Percentiles rank a stretch among this genome's conserved stretches.
Conservation (phyloP, 2,329 filamentous ascomycete species). For the Scedosporium minutisporum region DNA sequence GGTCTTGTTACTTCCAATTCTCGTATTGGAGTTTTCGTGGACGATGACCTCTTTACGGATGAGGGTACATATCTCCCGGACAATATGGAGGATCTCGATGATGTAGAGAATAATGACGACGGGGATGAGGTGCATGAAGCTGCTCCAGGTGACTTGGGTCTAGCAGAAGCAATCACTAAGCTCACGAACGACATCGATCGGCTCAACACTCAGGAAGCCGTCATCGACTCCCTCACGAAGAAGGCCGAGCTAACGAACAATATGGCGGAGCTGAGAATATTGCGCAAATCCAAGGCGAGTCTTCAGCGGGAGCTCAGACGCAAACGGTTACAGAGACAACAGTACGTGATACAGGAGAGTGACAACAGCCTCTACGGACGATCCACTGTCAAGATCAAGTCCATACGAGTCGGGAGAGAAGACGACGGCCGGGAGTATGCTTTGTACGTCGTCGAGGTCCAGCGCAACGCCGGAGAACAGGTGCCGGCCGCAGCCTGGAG, state of each 20-base stretch:
- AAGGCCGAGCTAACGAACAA: constrained; percentile 98
- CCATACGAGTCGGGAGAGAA: constrained; percentile 84
- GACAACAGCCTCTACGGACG: constrained; percentile 95
- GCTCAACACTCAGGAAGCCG: constrained; percentile 74
- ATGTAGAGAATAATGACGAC: constrained; percentile 44
- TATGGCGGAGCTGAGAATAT: constrained; percentile 79
- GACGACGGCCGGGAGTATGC: constrained; percentile 91
- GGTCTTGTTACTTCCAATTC: constrained; percentile 82
- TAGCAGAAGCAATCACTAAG: constrained; percentile 84
- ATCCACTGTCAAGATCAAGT: constrained; percentile 81
- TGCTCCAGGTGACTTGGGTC: constrained; percentile 82
- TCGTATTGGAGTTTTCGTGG: constrained; percentile 83
- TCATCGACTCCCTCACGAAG: constrained; percentile 81
- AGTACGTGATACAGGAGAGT: constrained; percentile 95
- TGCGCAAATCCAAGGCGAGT: constrained; percentile 89
- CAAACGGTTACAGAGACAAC: constrained; percentile 91
- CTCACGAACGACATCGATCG: constrained; percentile 89
- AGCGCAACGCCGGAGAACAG: constrained; percentile 80
- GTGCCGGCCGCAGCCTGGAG: constrained; percentile 96
- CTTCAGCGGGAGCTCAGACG: constrained; percentile 83
- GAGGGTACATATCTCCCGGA: constrained; percentile 79
- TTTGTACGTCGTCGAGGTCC: constrained; percentile 86
- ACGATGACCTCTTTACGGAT: constrained; percentile 87
- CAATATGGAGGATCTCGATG: constrained; percentile 65
- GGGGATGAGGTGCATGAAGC: constrained; percentile 87